phyloP scores from a whole-genome alignment of 2,329 filamentous ascomycete species.

The Westerdykella aurantiaca region DNA sequence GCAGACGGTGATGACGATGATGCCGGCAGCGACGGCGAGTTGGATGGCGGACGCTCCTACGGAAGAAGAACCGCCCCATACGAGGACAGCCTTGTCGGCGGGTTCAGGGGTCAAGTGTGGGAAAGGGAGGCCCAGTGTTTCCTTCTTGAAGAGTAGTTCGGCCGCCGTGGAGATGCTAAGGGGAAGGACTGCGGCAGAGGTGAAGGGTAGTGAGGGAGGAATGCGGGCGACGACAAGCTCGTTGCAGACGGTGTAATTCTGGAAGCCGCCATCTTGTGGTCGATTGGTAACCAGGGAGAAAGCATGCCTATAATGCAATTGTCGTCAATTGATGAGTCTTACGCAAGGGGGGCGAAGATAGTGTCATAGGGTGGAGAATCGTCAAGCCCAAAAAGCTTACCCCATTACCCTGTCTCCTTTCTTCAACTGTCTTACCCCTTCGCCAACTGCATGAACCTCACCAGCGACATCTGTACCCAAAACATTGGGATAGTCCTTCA shows the following conservation, averaged over 20 bases:
- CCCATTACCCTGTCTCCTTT: conserved; percentile 44
- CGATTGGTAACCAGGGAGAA: conserved; percentile 20
- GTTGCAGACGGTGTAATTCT: conserved; percentile 29
- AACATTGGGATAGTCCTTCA: conserved; percentile 31
- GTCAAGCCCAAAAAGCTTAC: conserved; percentile 8
- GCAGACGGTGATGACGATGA: conserved; percentile 38
- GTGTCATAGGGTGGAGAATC: not conserved
- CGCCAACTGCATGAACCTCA: conserved; percentile 43
- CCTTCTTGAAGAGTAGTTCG: conserved; percentile 39
- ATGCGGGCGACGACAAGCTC: conserved; percentile 34
- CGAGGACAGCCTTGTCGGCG: conserved; percentile 37
- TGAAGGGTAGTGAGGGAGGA: conserved; percentile 36
- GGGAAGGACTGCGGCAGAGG: conserved; percentile 39
- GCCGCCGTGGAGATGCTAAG: conserved; percentile 42
- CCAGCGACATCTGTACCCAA: conserved; percentile 43
- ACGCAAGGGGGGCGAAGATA: not conserved
- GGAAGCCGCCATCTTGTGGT: conserved; percentile 27
- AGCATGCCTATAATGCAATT: conserved; percentile 12
- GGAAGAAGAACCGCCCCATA: conserved; percentile 48
- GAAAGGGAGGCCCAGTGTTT: conserved; percentile 36
- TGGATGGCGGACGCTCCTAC: conserved; percentile 44
- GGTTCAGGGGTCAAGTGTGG: conserved; percentile 31
- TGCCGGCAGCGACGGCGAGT: conserved; percentile 38
- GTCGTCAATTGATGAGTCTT: not conserved
- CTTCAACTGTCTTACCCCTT: conserved; percentile 41